Evolutionary conservation across 768 basidiomycete species (phyloP), one percentile per base, ranked within the genome.

Genomic region (Tricholoma terreum): DNA sequence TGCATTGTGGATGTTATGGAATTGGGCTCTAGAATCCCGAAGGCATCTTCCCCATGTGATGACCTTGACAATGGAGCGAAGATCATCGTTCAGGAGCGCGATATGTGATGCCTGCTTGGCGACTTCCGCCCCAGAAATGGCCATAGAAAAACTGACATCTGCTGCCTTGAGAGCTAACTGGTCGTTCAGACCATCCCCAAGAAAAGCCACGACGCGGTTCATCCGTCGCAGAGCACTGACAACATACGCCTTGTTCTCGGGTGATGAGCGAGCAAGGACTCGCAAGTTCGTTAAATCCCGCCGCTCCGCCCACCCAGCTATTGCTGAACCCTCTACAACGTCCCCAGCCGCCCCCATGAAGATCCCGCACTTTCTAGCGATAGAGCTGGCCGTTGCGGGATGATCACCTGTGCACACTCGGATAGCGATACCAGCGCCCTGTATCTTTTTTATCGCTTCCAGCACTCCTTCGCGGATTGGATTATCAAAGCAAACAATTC

Each of bases 321-420:
- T 73, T 64, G 82, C 75, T 0, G 90, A 87, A 3, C 89, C 89
- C 64, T 92, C 90, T 86, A 92, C 90, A 70, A 92, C 83, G 57
- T 91, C 76, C 27, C 90, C 90, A 14, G 89, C 89, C 0, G 84
- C 69, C 21, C 30, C 46, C 27, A 83, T 85, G 71, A 82, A 91
- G 64, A 92, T 90, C 24, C 89, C 87, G 63, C 90, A 91, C 64
- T 92, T 88, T 8, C 78, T 75, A 17, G 90, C 89, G 64, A 92
- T 91, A 9, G 88, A 89, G n/a, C 87, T 80, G 38, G 84, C 84
- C 1, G 84, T 87, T 30, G 89, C 78, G 43, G 87, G 85, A 61
- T 90, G 90, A 65, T 90, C 88, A 62, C 88, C 89, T 0, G 89
- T 91, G 68, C 86, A 89, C 88, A 92, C 89, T 70, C 89, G 90